Conservation (phyloP, 805 yeast species). For the Sugiyamaella floridensis region DNA sequence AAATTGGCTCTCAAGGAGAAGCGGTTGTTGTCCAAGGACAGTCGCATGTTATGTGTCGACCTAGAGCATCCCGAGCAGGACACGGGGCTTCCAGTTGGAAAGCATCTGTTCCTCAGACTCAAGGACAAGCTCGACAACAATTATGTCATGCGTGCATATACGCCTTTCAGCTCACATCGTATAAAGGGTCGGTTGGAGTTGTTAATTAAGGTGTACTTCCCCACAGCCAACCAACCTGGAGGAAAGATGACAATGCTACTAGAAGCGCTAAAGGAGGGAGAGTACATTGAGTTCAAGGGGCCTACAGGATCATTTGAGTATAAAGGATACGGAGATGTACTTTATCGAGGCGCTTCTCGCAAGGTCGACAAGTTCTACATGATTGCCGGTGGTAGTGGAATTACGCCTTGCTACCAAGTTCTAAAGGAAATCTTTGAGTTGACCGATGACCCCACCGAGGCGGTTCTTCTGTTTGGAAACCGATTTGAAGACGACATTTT, state of each 20-base stretch:
- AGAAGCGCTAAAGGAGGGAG: constrained; percentile 23
- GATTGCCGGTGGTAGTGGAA: constrained; percentile 52
- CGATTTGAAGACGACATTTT: constrained; percentile 39
- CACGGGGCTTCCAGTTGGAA: constrained; percentile 3
- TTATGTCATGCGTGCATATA: constrained; percentile 3
- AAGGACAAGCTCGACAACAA: not conserved
- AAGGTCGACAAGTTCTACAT: constrained; percentile 35
- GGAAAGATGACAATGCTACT: constrained; percentile 30
- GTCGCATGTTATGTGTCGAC: not conserved
- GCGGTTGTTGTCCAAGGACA: not conserved
- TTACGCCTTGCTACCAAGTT: constrained; percentile 50
- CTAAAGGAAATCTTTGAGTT: constrained; percentile 40
- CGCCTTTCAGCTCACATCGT: constrained; percentile 1
- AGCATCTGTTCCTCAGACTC: not conserved
- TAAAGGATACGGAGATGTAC: constrained; percentile 11
- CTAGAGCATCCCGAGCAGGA: constrained; percentile 2
- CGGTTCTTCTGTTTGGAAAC: constrained; percentile 42
- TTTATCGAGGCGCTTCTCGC: constrained; percentile 4
- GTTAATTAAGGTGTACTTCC: constrained; percentile 32
- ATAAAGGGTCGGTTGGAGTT: constrained; percentile 27
- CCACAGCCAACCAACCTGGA: constrained; percentile 27
- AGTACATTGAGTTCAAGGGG: constrained; percentile 27
- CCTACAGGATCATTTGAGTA: constrained; percentile 32
- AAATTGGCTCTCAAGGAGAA: not conserved
- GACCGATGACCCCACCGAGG: constrained; percentile 41